Evolutionary conservation across 805 yeast species (phyloP), one percentile per base, ranked within the genome.

Genomic region (Candida insectorum): DNA sequence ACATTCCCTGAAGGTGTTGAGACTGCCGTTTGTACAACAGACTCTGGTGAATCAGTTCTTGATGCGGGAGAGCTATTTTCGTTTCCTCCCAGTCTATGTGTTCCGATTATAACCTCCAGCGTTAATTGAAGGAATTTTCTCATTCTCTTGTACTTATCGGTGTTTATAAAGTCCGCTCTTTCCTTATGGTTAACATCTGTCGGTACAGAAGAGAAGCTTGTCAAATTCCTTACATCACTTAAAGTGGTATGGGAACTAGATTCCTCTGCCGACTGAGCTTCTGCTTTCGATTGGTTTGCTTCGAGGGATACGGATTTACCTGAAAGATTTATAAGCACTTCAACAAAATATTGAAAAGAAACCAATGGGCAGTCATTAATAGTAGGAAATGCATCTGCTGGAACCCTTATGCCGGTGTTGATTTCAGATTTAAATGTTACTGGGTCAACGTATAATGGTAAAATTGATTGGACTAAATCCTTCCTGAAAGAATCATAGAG

Each of bases 371-470:
- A 75, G 1, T 84, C 83, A 12, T 75, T 69, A 10, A 86, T 84
- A 0, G 95, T 85, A 1, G 96, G 94, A 52, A 88, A 86, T 0
- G 85, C 79, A 47, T 88, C 96, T 0, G 83, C 75, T 0, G 97
- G 96, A 0, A 88, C 79, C 41, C 79, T 67, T 14, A 88, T 57
- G 25, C 75, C 72, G 0, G 89, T 76, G 20, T 74, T 75, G 7
- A 81, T 66, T 21, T 75, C 79, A 25, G 79, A 69, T 12, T 68
- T 58, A 24, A 77, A 62, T 1, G 82, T 71, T 10, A 51, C 62
- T 1, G 89, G 86, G 51, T 86, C 89, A n/a, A 86, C 76, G 43
- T 77, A 81, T 9, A 88, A 59, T 1, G 96, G 95, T 1, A 82
- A 69, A 1, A 86, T 73, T 22, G 75, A 71, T 57, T 88, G 97